Conservation (phyloP, 1,284 basidiomycete species). For the Pseudozyma tsukubaensis region DNA sequence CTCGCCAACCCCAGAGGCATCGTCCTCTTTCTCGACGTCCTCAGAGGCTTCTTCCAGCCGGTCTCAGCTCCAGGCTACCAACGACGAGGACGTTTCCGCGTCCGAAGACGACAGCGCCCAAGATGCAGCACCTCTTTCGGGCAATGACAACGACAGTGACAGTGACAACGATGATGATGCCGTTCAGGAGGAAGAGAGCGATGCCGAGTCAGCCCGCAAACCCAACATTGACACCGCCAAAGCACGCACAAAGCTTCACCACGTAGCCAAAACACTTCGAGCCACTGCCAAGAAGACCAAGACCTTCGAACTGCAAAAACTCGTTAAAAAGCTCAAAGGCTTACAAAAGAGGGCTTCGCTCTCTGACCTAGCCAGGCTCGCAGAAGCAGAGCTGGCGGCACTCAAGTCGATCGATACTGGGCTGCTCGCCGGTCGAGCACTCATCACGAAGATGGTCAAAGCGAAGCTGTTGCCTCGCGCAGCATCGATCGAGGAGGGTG, state of each 20-base stretch:
- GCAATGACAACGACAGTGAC: neutral
- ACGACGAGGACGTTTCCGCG: constrained; percentile 11
- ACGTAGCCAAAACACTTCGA: constrained; percentile 76
- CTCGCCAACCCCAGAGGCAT: constrained; percentile 6
- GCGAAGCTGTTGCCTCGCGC: constrained; percentile 46
- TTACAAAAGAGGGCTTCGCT: constrained; percentile 71
- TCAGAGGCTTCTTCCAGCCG: constrained; percentile 35
- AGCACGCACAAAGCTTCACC: constrained; percentile 70
- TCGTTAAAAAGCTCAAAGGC: constrained; percentile 83
- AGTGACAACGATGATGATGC: constrained; percentile 5
- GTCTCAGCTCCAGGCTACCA: constrained; percentile 3
- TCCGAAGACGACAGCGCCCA: neutral
- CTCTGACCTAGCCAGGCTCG: constrained; percentile 12
- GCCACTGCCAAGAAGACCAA: constrained; percentile 84
- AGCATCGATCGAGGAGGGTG: constrained; percentile 2
- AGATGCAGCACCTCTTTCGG: neutral
- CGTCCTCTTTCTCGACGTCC: neutral
- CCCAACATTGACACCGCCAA: constrained; percentile 26
- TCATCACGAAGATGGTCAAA: constrained; percentile 60
- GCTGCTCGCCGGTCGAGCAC: constrained; percentile 41
- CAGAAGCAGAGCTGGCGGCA: constrained; percentile 76
- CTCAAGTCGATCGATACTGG: constrained; percentile 74
- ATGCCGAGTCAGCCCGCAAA: neutral
- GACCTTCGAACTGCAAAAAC: constrained; percentile 82
- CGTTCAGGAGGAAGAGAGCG: neutral